These are phyloP conservation scores for Colletotrichum plurivorum DNA, from an alignment of 2,329 filamentous ascomycete genomes.

Conservation along the genomic window DNA sequence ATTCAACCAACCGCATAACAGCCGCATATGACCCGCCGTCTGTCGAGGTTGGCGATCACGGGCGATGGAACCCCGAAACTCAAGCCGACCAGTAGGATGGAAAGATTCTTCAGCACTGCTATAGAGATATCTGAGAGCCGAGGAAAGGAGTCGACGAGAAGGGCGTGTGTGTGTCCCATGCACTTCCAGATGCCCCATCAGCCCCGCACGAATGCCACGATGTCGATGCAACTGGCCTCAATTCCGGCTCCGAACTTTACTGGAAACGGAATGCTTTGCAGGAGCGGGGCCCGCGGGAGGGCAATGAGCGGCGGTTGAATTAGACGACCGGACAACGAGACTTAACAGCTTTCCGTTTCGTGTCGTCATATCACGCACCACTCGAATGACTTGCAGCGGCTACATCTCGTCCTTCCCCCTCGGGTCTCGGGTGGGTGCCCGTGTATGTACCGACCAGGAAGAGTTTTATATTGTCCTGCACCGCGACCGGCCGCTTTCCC, in stretches of 20 bases:
- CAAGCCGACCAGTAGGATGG: slow-evolving; percentile 33
- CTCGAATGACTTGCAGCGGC: slow-evolving; percentile 40
- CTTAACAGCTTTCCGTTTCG: slow-evolving; percentile 18
- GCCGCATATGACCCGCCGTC: slow-evolving; percentile 35
- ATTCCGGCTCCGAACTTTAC: slow-evolving; percentile 32
- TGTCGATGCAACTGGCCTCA: slow-evolving; percentile 33
- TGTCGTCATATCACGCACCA: slow-evolving; percentile 35
- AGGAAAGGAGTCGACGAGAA: background rate
- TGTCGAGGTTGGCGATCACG: slow-evolving; percentile 27
- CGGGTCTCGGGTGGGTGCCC: slow-evolving; percentile 14
- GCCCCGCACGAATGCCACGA: slow-evolving; percentile 32
- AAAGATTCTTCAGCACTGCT: slow-evolving; percentile 29
- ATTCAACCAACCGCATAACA: slow-evolving; percentile 37
- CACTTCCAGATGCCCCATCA: slow-evolving; percentile 17
- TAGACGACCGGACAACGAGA: slow-evolving; percentile 22
- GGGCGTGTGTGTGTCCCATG: slow-evolving; percentile 4
- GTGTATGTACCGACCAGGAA: slow-evolving; percentile 23
- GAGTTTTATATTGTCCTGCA: slow-evolving; percentile 17
- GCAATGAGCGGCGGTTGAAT: slow-evolving; percentile 4
- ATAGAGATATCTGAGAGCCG: background rate
- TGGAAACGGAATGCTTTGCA: slow-evolving; percentile 33
- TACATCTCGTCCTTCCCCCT: slow-evolving; percentile 24
- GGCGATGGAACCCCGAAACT: slow-evolving; percentile 23
- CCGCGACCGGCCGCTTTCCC: slow-evolving; percentile 21
- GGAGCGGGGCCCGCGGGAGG: slow-evolving; percentile 27